Conservation (phyloP, 768 basidiomycete genomes). For the Boletellus emodensis region DNA sequence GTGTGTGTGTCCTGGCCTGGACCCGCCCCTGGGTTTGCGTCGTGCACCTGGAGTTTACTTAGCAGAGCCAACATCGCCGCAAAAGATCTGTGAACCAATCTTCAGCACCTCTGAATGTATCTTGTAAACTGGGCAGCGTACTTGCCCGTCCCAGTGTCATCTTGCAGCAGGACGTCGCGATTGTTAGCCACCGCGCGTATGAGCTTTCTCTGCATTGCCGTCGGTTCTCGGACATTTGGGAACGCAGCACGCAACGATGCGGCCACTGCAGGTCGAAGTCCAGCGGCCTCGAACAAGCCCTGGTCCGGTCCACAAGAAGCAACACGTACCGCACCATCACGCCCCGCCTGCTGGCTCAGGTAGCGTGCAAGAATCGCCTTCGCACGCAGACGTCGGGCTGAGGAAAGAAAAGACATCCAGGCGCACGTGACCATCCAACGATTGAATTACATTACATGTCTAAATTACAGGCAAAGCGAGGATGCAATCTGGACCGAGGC, state of each 20-base stretch:
- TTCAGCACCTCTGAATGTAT: conserved; percentile 2
- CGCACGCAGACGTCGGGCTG: conserved; percentile 18
- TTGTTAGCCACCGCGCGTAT: conserved; percentile 56
- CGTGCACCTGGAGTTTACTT: conserved; percentile 44
- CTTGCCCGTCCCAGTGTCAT: conserved; percentile 79
- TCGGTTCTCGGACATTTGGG: conserved; percentile 56
- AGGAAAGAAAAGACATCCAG: conserved; percentile 25
- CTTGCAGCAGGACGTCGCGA: conserved; percentile 63
- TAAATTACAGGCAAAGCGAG: conserved; percentile 7
- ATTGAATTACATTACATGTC: background rate
- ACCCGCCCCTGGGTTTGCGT: conserved; percentile 8
- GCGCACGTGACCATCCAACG: conserved; percentile 11
- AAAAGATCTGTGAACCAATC: conserved; percentile 52
- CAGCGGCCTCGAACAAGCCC: conserved; percentile 46
- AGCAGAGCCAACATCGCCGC: conserved; percentile 64
- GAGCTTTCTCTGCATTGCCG: conserved; percentile 53
- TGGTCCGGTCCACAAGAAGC: conserved; percentile 1
- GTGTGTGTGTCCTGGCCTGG: conserved; percentile 36
- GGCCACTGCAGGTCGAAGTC: conserved; percentile 47
- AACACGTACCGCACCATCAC: background rate
- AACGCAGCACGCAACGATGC: conserved; percentile 54
- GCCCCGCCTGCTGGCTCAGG: conserved; percentile 24
- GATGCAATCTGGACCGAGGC: conserved; percentile 3
- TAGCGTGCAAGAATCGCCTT: conserved; percentile 21
- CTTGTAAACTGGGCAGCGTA: conserved; percentile 32